These are phyloP conservation scores for Ceratobasidium sp. DNA, from an alignment of 1,284 basidiomycete species.

Conservation along the genomic window DNA sequence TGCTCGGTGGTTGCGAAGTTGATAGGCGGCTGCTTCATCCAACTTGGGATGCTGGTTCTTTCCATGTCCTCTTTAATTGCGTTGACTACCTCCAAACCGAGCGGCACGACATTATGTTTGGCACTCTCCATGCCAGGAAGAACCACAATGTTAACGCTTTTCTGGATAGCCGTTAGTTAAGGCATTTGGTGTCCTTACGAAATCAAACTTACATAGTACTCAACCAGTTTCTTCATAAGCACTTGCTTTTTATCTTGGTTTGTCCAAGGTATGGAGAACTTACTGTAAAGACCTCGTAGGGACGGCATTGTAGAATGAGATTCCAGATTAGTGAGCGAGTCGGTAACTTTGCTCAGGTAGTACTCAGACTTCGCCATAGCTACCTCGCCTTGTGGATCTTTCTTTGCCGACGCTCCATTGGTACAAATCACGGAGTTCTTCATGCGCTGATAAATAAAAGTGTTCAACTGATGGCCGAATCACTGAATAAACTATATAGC, in stretches of 20 bases:
- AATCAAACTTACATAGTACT: background rate
- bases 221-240: background rate
- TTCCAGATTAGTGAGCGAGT: too few species aligned
- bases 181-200: too few species aligned
- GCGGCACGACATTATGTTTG: too few species aligned
- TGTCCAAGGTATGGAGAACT: background rate
- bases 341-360: too few species aligned
- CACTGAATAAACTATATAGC: background rate
- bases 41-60: constrained; percentile 25
- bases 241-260: background rate
- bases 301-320: background rate
- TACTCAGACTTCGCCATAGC: too few species aligned
- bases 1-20: constrained; percentile 38
- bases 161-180: too few species aligned
- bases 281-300: background rate
- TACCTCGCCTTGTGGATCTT: too few species aligned
- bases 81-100: constrained; percentile 6
- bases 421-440: too few species aligned
- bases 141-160: background rate
- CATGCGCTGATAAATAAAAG: too few species aligned
- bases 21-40: constrained; percentile 33
- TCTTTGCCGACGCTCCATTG: too few species aligned
- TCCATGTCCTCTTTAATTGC: constrained; percentile 33
- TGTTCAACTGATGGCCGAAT: background rate
- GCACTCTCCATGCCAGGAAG: background rate